Conservation (phyloP, 192 early-diverging fungal genomes). For the Linnemannia zychae region DNA sequence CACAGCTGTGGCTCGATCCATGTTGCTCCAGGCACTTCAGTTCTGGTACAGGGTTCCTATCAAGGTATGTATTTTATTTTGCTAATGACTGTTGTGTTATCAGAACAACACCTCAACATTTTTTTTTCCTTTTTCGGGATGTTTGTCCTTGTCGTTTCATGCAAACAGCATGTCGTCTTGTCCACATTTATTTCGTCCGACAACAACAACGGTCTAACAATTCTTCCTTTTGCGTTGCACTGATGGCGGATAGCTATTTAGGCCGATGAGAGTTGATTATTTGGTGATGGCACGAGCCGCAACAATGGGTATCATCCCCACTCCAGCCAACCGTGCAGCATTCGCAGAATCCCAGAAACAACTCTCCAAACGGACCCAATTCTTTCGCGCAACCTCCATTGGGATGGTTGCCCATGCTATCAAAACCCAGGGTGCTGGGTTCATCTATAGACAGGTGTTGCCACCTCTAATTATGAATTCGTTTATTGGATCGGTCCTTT, state of each 20-base stretch:
- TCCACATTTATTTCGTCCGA: background rate
- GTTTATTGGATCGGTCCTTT: slow-evolving; percentile 78
- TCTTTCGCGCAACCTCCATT: slow-evolving; percentile 75
- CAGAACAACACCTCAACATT: no score
- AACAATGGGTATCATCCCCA: slow-evolving; percentile 67
- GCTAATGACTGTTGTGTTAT: background rate
- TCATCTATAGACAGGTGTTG: slow-evolving; percentile 77
- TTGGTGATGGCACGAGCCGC: slow-evolving; percentile 79
- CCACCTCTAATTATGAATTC: slow-evolving; percentile 84
- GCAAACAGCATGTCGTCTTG: background rate
- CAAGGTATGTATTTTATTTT: slow-evolving; percentile 57
- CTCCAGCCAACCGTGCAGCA: slow-evolving; percentile 38
- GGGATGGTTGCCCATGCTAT: slow-evolving; percentile 82
- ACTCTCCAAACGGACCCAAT: slow-evolving; percentile 34
- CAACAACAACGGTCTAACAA: background rate
- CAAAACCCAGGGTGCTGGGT: slow-evolving; percentile 71
- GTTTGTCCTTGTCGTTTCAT: background rate
- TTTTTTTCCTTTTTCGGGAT: slow-evolving; percentile 6
- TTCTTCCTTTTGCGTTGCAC: background rate
- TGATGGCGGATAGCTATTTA: slow-evolving; percentile 65
- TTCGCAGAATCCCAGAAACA: slow-evolving; percentile 19
- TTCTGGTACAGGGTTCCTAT: slow-evolving; percentile 71
- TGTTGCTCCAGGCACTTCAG: slow-evolving; percentile 66
- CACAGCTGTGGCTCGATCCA: slow-evolving; percentile 66
- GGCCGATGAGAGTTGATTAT: slow-evolving; percentile 85